A percentile compares a stretch with the other conserved stretches of the same genome.
Conservation (phyloP, 2,329 filamentous ascomycete species). For the Neoarthrinium moseri region DNA sequence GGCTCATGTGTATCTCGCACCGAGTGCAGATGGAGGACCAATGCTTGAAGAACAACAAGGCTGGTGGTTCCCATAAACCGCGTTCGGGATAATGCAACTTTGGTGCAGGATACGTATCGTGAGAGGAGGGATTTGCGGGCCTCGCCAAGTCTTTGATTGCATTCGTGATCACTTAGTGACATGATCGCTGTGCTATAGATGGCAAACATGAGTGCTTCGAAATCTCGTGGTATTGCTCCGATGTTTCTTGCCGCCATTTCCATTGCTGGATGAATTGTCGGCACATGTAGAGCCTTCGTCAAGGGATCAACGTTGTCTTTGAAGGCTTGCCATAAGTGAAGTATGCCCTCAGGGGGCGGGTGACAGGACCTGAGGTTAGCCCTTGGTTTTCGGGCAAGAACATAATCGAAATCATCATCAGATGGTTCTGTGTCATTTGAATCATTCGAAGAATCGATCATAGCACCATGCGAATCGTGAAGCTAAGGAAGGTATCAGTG, state of each 20-base stretch:
- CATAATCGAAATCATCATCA: slow-evolving; percentile 23
- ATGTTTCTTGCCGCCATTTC: background rate
- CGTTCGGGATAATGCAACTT: slow-evolving; percentile 48
- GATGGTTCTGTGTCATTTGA: slow-evolving; percentile 15
- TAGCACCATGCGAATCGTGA: slow-evolving; percentile 14
- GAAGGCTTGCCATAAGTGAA: slow-evolving; percentile 6
- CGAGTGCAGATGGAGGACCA: slow-evolving; percentile 43
- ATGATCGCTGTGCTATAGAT: slow-evolving; percentile 38
- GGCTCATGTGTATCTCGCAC: slow-evolving; percentile 40
- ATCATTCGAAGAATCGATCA: slow-evolving; percentile 18
- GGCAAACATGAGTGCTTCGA: slow-evolving; percentile 31
- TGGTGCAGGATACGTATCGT: slow-evolving; percentile 39
- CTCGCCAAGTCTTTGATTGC: slow-evolving; percentile 31
- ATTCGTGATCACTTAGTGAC: slow-evolving; percentile 41
- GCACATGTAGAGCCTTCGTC: slow-evolving; percentile 1
- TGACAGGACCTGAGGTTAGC: slow-evolving; percentile 5
- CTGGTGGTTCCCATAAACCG: slow-evolving; percentile 50
- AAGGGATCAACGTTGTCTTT: slow-evolving; percentile 5
- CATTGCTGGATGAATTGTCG: slow-evolving; percentile 1
- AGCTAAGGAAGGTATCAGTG: slow-evolving; percentile 19
- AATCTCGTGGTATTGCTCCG: background rate
- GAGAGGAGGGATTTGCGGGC: slow-evolving; percentile 31
- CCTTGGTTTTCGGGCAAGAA: slow-evolving; percentile 16
- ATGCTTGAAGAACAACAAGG: slow-evolving; percentile 52
- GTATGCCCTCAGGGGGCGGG: slow-evolving; percentile 6